Evolutionary conservation across 345 rosid species (phyloP).

Genomic region (Heritiera fomes): DNA sequence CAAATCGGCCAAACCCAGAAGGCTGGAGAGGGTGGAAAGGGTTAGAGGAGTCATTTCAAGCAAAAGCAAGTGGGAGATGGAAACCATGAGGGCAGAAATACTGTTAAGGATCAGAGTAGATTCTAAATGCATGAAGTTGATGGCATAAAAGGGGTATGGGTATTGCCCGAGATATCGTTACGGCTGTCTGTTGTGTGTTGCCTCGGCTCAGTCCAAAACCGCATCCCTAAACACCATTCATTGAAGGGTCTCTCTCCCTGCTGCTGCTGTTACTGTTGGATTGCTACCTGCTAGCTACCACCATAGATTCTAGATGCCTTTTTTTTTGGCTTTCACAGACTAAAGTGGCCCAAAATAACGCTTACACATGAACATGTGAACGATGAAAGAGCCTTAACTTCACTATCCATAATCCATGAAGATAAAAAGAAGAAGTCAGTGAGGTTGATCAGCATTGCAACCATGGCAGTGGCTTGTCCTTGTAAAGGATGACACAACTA

Average conservation of each 20-base stretch:
- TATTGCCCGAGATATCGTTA: slow-evolving; percentile 21
- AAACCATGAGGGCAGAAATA: slow-evolving; percentile 4
- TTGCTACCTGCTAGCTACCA: neutral
- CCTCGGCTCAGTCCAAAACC: neutral
- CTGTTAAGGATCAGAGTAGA: slow-evolving; percentile 17
- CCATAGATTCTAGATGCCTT: slow-evolving; percentile 15
- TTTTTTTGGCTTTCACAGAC: neutral
- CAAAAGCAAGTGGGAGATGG: neutral
- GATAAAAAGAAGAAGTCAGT: neutral
- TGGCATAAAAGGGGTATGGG: neutral
- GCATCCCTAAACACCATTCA: slow-evolving; percentile 15
- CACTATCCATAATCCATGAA: neutral
- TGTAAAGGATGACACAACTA: slow-evolving; percentile 18
- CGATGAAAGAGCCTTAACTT: neutral
- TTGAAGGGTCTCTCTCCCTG: slow-evolving; percentile 13
- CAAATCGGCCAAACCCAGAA: neutral
- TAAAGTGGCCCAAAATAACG: slow-evolving; percentile 2
- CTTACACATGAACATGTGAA: neutral
- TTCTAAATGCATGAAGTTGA: slow-evolving; percentile 14
- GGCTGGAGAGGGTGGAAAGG: neutral
- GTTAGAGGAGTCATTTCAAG: neutral
- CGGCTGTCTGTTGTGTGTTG: slow-evolving; percentile 26
- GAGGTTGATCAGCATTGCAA: neutral
- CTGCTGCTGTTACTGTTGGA: neutral
- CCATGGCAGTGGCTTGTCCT: slow-evolving; percentile 25